Evolutionary conservation across 2,329 filamentous ascomycete species (phyloP).

Genomic region (Alternaria viburni): DNA sequence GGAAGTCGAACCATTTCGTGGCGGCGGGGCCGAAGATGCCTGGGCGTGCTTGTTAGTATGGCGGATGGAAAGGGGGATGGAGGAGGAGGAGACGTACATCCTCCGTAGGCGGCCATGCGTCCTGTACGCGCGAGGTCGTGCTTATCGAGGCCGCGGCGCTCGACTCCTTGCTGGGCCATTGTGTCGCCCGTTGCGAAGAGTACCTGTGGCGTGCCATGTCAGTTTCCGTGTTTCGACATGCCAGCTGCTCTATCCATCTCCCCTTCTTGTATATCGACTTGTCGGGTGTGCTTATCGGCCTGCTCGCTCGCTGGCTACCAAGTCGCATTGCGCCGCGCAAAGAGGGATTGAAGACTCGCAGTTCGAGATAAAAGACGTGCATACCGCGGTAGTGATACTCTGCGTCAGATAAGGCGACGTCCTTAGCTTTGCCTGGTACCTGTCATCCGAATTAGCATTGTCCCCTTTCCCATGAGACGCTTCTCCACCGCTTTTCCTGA

Average conservation of each 20-base stretch:
- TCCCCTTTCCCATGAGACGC: neutral
- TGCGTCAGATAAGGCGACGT: constrained; percentile 87
- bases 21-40: constrained; percentile 86
- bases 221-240: neutral
- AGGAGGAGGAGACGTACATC: constrained; percentile 60
- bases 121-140: constrained; percentile 75
- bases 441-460: constrained; percentile 35
- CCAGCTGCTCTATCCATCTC: neutral
- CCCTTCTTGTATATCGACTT: neutral
- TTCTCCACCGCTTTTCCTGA: neutral
- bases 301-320: neutral
- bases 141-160: constrained; percentile 76
- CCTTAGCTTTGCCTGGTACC: constrained; percentile 87
- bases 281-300: neutral
- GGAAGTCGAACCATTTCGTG: constrained; percentile 83
- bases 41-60: constrained; percentile 41
- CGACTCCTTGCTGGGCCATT: constrained; percentile 88
- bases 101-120: constrained; percentile 82
- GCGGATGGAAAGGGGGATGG: neutral
- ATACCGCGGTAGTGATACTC: constrained; percentile 82
- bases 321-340: neutral
- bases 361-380: neutral
- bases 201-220: constrained; percentile 56
- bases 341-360: neutral
- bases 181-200: constrained; percentile 92